phyloP scores from a whole-genome alignment of 768 basidiomycete genomes.

The Cystoderma amianthinum region DNA sequence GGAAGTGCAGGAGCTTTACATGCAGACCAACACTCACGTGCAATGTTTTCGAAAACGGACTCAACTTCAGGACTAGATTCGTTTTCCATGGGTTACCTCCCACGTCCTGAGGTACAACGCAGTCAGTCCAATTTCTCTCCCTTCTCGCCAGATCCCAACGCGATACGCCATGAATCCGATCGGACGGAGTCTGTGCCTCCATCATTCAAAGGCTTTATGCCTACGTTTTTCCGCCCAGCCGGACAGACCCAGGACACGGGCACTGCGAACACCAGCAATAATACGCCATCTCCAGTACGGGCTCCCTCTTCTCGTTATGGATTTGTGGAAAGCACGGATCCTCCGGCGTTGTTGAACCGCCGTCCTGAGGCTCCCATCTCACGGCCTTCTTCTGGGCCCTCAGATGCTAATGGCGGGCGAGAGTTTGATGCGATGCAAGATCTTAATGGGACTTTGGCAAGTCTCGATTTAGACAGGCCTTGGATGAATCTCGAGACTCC shows the following conservation, averaged over 20 bases:
- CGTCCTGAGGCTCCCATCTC: constrained; percentile 44
- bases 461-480: constrained; percentile 53
- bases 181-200: constrained; percentile 34
- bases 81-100: constrained; percentile 10
- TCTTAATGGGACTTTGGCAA: constrained; percentile 71
- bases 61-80: constrained; percentile 11
- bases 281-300: constrained; percentile 23
- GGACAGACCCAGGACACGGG: constrained; percentile 32
- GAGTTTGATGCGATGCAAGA: constrained; percentile 54
- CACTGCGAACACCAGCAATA: constrained; percentile 9
- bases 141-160: constrained; percentile 72
- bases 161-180: constrained; percentile 22
- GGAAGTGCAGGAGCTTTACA: not conserved
- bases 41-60: not conserved
- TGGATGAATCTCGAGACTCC: constrained; percentile 18
- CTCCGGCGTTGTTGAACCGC: constrained; percentile 30
- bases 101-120: constrained; percentile 28
- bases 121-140: constrained; percentile 53
- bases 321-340: constrained; percentile 36
- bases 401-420: constrained; percentile 13
- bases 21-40: not conserved
- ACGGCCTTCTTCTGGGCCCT: constrained; percentile 45
- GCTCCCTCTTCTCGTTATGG: constrained; percentile 38
- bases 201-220: constrained; percentile 41
- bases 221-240: constrained; percentile 35